phyloP scores from a whole-genome alignment of 441 rosid genomes.

The Croton laevigatus region DNA sequence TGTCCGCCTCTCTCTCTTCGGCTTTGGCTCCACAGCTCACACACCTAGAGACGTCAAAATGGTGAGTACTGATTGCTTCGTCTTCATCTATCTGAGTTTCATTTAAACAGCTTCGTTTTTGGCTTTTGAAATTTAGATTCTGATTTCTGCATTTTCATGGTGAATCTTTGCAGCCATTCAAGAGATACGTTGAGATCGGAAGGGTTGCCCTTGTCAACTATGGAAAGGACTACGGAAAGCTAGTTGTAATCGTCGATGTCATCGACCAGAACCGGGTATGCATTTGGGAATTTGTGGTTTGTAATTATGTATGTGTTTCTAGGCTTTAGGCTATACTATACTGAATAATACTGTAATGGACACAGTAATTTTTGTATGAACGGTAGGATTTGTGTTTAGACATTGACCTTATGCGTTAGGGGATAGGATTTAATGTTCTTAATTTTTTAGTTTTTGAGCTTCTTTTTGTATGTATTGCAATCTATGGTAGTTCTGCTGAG shows the following conservation, averaged over 20 bases:
- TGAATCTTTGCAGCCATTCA: slow-evolving; percentile 57
- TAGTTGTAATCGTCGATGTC: slow-evolving; percentile 92
- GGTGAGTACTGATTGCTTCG: not conserved
- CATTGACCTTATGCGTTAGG: too few relatives aligned
- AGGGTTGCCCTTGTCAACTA: slow-evolving; percentile 94
- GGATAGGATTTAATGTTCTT: not conserved
- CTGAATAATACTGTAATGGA: too few relatives aligned
- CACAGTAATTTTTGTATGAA: too few relatives aligned
- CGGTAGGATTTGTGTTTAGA: too few relatives aligned
- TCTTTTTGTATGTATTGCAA: not conserved
- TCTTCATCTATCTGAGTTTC: not conserved
- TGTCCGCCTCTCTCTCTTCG: not conserved
- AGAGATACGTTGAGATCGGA: slow-evolving; percentile 95
- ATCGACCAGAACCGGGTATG: slow-evolving; percentile 84
- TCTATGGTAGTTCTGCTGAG: not conserved
- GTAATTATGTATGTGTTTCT: too few relatives aligned
- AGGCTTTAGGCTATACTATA: too few relatives aligned
- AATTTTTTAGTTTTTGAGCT: not conserved
- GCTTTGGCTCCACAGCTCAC: not conserved
- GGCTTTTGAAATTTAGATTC: not conserved
- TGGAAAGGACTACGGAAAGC: slow-evolving; percentile 82
- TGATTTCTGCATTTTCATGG: not conserved
- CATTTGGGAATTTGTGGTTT: too few relatives aligned
- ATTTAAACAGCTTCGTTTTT: not conserved
- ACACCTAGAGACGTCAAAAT: not conserved